Conservation (phyloP, 371 early-diverging fungal species). For the Cokeromyces recurvatus region DNA sequence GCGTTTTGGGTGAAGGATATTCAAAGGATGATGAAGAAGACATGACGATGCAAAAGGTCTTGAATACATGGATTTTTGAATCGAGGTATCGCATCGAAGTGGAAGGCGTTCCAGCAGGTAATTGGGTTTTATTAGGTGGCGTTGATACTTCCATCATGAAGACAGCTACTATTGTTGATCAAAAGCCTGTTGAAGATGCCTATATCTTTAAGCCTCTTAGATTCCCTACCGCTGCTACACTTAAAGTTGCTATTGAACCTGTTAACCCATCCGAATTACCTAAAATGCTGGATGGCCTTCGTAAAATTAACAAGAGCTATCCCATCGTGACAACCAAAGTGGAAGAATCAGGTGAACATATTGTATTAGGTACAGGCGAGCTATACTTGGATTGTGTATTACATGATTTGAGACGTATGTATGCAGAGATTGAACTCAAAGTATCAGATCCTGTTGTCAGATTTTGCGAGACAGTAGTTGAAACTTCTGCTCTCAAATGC, state of each 20-base stretch:
- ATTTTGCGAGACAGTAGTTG: slow-evolving; percentile 95
- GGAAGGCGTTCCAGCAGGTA: slow-evolving; percentile 75
- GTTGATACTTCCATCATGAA: slow-evolving; percentile 91
- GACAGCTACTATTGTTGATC: slow-evolving; percentile 85
- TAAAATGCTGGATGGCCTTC: slow-evolving; percentile 94
- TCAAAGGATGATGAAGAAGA: slow-evolving; percentile 94
- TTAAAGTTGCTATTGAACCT: slow-evolving; percentile 96
- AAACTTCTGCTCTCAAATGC: slow-evolving; percentile 91
- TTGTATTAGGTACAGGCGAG: slow-evolving; percentile 92
- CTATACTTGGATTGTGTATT: slow-evolving; percentile 93
- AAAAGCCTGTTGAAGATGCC: slow-evolving; percentile 59
- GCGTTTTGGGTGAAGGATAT: slow-evolving; percentile 91
- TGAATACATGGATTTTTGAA: slow-evolving; percentile 73
- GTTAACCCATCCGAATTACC: slow-evolving; percentile 96
- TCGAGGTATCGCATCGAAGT: slow-evolving; percentile 84
- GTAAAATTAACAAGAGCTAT: slow-evolving; percentile 93
- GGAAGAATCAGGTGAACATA: slow-evolving; percentile 97
- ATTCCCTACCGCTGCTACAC: slow-evolving; percentile 77
- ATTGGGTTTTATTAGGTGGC: slow-evolving; percentile 90
- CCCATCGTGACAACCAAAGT: slow-evolving; percentile 90
- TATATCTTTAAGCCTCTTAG: slow-evolving; percentile 83
- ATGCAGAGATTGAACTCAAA: slow-evolving; percentile 94
- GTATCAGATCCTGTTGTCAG: slow-evolving; percentile 95
- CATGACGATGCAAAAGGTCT: slow-evolving; percentile 81
- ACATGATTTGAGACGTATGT: slow-evolving; percentile 91